Base-by-base conservation (phyloP, 2,329 filamentous ascomycete species). In the Nothopassalora personata region DNA sequence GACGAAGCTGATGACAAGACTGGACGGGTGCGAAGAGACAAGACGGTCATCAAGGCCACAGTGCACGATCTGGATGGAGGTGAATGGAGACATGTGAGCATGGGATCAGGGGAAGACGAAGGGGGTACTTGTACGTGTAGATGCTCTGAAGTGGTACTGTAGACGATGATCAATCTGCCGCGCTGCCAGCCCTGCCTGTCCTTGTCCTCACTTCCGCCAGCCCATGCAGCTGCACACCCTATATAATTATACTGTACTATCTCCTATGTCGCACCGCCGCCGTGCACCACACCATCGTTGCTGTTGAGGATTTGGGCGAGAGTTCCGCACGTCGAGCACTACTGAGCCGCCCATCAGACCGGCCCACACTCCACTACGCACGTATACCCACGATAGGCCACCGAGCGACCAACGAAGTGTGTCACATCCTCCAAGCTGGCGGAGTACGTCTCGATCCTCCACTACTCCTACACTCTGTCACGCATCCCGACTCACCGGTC, bases 351-450 rank as follows among this genome's bases (percentile, higher is more conserved):
- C 31, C n/a, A 19, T 31, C 30, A n/a, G 31, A 15, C 50, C 50
- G 39, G 31, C 50, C 50, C 50, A 33, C 50, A 36, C 50, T 53
- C 30, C 48, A 51, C 27, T 19, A 51, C 28, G 43, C 43, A 30
- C n/a, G 23, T 28, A 30, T 34, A 27, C 23, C 1, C 2, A 39
- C 30, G 31, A 53, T 18, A 53, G 50, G 30, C 47, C 10, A 49
- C 9, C 48, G 8, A 30, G 8, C 19, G 6, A 13, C 11, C 46
- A 51, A 33, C 28, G 11, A 4, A 23, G 5, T 48, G 10, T 28
- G 19, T 18, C 5, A 48, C 45, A 15, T 43, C n/a, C 57, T 49
- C 43, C 60, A 61, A 57, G 53, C 60, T 61, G 60, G 60, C 60
- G 50, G 56, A 61, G 60, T 61, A 59, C 49, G 28, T 33, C 30